A percentile compares a stretch with the other conserved stretches of the same genome.
Evolutionary conservation across 352 stramenopile genomes (phyloP).

Genomic region (Globisporangium solare): DNA sequence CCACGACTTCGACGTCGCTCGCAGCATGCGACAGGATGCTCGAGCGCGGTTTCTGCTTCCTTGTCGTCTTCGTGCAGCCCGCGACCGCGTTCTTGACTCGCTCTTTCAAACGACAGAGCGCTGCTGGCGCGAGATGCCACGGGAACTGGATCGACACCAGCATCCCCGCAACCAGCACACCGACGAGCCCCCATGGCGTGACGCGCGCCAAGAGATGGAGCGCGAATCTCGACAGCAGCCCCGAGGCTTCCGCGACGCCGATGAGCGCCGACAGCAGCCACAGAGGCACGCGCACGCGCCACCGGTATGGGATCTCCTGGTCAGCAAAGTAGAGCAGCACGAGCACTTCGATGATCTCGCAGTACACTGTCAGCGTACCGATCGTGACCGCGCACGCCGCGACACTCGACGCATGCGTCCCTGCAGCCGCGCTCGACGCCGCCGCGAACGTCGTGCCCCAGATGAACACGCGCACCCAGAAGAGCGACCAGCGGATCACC

Average conservation of each 20-base stretch:
- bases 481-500: conserved; percentile 43
- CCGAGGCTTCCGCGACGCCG: conserved; percentile 22
- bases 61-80: conserved; percentile 8
- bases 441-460: conserved; percentile 48
- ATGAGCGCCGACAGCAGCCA: conserved; percentile 29
- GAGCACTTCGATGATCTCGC: conserved; percentile 48
- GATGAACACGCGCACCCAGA: conserved; percentile 62
- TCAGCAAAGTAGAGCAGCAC: conserved; percentile 55
- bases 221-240: conserved; percentile 17
- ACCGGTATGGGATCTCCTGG: conserved; percentile 35
- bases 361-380: conserved; percentile 23
- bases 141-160: conserved; percentile 35
- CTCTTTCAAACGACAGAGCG: no score
- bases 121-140: conserved; percentile 27
- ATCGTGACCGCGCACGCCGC: conserved; percentile 2
- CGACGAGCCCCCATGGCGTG: conserved; percentile 24
- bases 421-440: no score
- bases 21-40: conserved; percentile 4
- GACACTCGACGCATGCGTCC: no score
- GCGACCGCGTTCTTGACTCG: neutral
- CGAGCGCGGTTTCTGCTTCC: conserved; percentile 3
- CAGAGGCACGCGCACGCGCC: conserved; percentile 31
- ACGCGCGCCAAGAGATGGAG: conserved; percentile 20
- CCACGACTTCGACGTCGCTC: conserved; percentile 8
- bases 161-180: conserved; percentile 35